A percentile compares a stretch with the other conserved stretches of the same genome.
phyloP scores from a whole-genome alignment of 768 basidiomycete genomes.

The Neoboletus magnificus region DNA sequence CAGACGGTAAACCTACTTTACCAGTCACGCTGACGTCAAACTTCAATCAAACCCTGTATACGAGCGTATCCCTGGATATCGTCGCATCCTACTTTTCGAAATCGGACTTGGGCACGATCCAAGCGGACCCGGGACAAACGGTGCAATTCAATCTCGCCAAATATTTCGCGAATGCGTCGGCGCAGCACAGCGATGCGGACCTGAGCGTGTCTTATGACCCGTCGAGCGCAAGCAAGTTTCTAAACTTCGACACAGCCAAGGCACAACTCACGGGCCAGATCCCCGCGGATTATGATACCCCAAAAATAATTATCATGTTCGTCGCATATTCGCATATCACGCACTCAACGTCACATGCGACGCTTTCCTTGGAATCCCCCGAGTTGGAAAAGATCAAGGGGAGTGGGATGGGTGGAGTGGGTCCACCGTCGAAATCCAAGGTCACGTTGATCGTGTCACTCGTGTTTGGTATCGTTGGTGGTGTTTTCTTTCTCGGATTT shows the following conservation, averaged over 20 bases:
- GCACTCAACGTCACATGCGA: slow-evolving; percentile 70
- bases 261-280: slow-evolving; percentile 55
- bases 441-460: slow-evolving; percentile 59
- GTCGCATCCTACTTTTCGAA: slow-evolving; percentile 71
- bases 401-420: slow-evolving; percentile 33
- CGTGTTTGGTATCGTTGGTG: slow-evolving; percentile 61
- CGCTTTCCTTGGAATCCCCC: slow-evolving; percentile 47
- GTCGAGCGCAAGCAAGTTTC: slow-evolving; percentile 42
- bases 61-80: slow-evolving; percentile 61
- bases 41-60: slow-evolving; percentile 65
- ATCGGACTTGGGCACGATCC: slow-evolving; percentile 53
- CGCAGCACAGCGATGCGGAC: slow-evolving; percentile 43
- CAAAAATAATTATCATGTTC: slow-evolving; percentile 53
- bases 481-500: slow-evolving; percentile 50
- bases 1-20: slow-evolving; percentile 39
- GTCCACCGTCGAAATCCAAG: slow-evolving; percentile 42
- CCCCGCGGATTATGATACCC: slow-evolving; percentile 42
- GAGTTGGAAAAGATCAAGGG: slow-evolving; percentile 38
- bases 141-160: slow-evolving; percentile 53
- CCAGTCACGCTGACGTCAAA: slow-evolving; percentile 59
- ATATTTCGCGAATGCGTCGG: slow-evolving; percentile 51
- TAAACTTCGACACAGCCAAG: slow-evolving; percentile 47
- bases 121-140: slow-evolving; percentile 46
- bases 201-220: slow-evolving; percentile 58
- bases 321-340: slow-evolving; percentile 64